A percentile compares a stretch with the other conserved stretches of the same genome.
phyloP scores from a whole-genome alignment of 371 early-diverging fungal genomes.

The Dinochytrium kinnereticum region DNA sequence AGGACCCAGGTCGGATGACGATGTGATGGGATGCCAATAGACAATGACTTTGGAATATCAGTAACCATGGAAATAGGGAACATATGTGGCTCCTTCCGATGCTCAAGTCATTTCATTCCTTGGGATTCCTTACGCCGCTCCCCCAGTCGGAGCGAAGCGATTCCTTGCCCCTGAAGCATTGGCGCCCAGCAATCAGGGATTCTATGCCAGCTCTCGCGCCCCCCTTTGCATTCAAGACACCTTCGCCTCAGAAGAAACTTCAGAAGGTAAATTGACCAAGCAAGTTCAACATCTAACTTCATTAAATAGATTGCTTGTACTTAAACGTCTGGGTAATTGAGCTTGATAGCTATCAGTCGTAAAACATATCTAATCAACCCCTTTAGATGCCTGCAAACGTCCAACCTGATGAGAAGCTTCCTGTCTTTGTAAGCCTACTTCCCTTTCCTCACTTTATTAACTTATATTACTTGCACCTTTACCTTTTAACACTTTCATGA shows the following conservation, averaged over 20 bases:
- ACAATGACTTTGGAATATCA: neutral
- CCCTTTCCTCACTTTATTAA: neutral
- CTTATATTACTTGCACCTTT: neutral
- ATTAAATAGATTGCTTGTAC: conserved; percentile 14
- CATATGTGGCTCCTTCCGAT: neutral
- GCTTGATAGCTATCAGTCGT: neutral
- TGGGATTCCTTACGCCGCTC: conserved; percentile 22
- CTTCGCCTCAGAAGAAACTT: neutral
- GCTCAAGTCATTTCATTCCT: conserved; percentile 16
- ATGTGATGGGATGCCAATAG: neutral
- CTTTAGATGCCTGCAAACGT: conserved; percentile 10
- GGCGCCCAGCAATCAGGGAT: neutral
- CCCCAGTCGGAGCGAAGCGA: neutral
- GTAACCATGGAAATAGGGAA: neutral
- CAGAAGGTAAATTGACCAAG: too few species aligned
- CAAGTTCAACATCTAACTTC: neutral
- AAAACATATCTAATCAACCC: neutral
- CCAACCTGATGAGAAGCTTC: conserved; percentile 6
- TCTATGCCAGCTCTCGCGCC: neutral
- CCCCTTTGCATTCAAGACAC: neutral
- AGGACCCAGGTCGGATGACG: too few species aligned
- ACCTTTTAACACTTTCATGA: neutral
- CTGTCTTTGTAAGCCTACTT: conserved; percentile 3
- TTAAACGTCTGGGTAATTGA: conserved; percentile 18
- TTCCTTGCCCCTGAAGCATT: neutral